Base-by-base conservation (phyloP, 176 grass and related monocot species). In the Ensete ventricosum region DNA sequence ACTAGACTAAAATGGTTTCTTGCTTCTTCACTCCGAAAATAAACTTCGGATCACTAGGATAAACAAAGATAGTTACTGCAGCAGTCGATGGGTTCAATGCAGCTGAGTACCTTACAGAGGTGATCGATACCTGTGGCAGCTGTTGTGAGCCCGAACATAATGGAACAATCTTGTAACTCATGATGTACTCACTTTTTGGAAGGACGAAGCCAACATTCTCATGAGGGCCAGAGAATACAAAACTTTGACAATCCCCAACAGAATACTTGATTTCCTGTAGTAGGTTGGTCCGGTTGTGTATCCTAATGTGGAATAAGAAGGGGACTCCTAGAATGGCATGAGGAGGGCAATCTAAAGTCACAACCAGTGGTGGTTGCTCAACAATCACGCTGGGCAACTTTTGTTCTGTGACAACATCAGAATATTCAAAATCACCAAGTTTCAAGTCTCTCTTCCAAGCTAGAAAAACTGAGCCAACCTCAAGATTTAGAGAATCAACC, bases 191-290 rank as follows among this genome's bases (percentile, higher is more conserved):
- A 0, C 83, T 89, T 78, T 88, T 88, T 0, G 90, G 95, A 27
- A 99, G 85, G 85, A 99, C 67, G 67, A 73, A 99, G 77, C 82
- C 84, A 6, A 82, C 81, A 74, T 94, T 82, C 63, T 93, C 87
- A 78, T 99, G 95, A 57, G 90, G 89, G 21, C 95, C 90, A 79
- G 82, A 87, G 66, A 99, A 99, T 34, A 99, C 90, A 2, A 99
- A 99, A 73, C 89, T 99, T 75, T 94, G 95, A 25, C 90, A 94
- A 76, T 99, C 95, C 11, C 84, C 90, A 73, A 94, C 78, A 50
- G 88, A 87, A 76, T 87, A 94, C 79, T 94, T 99, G 71, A 99
- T 99, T 78, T 99, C 95, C 81, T 99, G 95, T 52, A 99, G 91
- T 1, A 99, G 82, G 85, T 82, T 87, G 8, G 90, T 94, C 49